These are phyloP conservation scores for Verticillium albo-atrum DNA, from an alignment of 2,329 filamentous ascomycete genomes.

Conservation along the genomic window DNA sequence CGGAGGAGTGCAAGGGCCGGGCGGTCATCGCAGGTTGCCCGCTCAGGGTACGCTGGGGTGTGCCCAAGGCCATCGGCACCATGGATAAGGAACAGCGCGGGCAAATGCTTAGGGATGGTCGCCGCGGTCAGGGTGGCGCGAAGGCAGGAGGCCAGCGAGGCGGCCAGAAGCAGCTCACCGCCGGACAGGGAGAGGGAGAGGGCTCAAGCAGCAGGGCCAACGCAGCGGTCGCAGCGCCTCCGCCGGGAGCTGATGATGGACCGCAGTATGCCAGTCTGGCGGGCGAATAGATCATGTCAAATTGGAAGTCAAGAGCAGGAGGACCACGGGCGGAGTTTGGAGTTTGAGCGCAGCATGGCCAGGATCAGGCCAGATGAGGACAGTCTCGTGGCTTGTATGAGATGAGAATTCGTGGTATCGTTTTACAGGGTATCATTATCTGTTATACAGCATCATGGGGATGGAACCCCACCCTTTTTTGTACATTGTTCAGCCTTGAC, in stretches of 20 bases:
- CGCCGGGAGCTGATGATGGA: constrained; percentile 65
- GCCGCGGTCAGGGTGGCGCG: constrained; percentile 35
- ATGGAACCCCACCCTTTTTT: background rate
- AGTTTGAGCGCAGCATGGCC: constrained; percentile 4
- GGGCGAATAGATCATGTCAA: constrained; percentile 57
- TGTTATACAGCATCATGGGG: constrained; percentile 7
- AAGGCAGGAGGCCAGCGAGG: constrained; percentile 15
- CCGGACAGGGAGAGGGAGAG: background rate
- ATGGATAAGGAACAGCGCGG: constrained; percentile 84
- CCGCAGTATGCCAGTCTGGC: constrained; percentile 77
- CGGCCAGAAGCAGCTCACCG: constrained; percentile 8
- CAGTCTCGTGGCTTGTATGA: background rate
- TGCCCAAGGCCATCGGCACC: constrained; percentile 84
- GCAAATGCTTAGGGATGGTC: constrained; percentile 72
- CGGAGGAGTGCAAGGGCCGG: constrained; percentile 78
- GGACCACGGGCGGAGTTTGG: background rate
- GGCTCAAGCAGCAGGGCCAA: background rate
- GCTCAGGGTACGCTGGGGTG: constrained; percentile 85
- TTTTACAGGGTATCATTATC: constrained; percentile 11
- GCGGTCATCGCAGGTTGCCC: constrained; percentile 90
- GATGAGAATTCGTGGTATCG: background rate
- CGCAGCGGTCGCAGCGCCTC: constrained; percentile 64
- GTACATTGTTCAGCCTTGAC: constrained; percentile 7
- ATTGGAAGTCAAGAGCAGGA: background rate
- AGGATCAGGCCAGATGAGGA: background rate